Evolutionary conservation across 2,329 filamentous ascomycete species (phyloP).

Genomic region (Dactylonectria estremocensis): DNA sequence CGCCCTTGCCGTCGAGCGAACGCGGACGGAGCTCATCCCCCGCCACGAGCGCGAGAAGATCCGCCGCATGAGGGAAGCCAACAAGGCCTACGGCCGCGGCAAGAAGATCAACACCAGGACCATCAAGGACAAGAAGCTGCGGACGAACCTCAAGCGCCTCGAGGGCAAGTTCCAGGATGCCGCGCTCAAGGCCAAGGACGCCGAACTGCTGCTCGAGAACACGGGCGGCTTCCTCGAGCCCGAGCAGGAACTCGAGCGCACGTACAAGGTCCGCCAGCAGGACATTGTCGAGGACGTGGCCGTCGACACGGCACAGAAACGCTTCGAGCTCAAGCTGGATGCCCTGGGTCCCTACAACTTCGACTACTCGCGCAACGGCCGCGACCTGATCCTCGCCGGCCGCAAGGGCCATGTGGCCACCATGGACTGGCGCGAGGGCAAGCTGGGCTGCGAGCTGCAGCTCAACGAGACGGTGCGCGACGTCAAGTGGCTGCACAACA

Average conservation of each 20-base stretch:
- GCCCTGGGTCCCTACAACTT: conserved; percentile 88
- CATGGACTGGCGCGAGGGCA: conserved; percentile 96
- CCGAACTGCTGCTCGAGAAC: conserved; percentile 94
- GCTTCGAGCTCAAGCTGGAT: conserved; percentile 89
- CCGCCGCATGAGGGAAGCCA: conserved; percentile 72
- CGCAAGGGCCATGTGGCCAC: conserved; percentile 95
- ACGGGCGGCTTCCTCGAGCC: conserved; percentile 88
- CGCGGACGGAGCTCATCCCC: conserved; percentile 67
- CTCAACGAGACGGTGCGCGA: conserved; percentile 92
- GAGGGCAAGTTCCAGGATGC: conserved; percentile 89
- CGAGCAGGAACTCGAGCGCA: conserved; percentile 89
- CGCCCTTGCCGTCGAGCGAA: conserved; percentile 64
- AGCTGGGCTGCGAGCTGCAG: conserved; percentile 91
- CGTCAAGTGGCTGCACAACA: conserved; percentile 93
- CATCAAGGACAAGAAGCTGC: conserved; percentile 91
- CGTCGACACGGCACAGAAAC: conserved; percentile 90
- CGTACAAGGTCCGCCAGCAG: conserved; percentile 92
- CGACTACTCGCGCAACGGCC: conserved; percentile 92
- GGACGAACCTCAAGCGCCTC: conserved; percentile 82
- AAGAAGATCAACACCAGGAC: conserved; percentile 79
- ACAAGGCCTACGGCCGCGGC: conserved; percentile 88
- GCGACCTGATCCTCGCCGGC: conserved; percentile 87
- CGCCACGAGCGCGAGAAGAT: conserved; percentile 67
- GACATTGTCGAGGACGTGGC: conserved; percentile 84
- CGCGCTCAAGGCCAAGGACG: conserved; percentile 88